Evolutionary conservation across 208 protist genomes (phyloP), one percentile per base, ranked within the genome.

Genomic region (Acanthamoeba culbertsoni): DNA sequence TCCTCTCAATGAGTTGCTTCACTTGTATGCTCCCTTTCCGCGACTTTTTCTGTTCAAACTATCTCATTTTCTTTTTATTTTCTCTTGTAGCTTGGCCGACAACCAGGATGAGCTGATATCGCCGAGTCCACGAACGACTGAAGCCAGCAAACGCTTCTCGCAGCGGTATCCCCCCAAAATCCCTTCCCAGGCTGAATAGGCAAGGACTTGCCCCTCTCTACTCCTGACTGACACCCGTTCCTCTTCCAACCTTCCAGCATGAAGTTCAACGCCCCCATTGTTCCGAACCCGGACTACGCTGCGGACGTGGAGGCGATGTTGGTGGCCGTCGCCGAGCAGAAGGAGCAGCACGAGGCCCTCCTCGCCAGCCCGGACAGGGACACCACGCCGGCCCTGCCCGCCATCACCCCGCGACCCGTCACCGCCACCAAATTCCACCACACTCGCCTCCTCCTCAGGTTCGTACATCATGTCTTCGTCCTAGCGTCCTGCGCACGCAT

Each of bases 341-440:
- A 40, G 42, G 55, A 91, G 40, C 35, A 62, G 84, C 53, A 71
- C 8, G 42, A 42, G 31, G 53, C 46, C 26, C 53, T 71, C 40
- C 35, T 62, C 4, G 14, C 84, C 7, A n/a, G n/a, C n/a, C 12
- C 53, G 37, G 28, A 23, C 40, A 1, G 26, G 23, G n/a, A 46
- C n/a, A 18, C 28, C 28, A 91, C 35, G 23, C 37, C 53, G 18
- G 84, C 84, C 20, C 59, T 91, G 37, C 84, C 84, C 28, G 16
- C 84, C 7, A 65, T 71, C 12, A 28, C 55, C n/a, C 31, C 53
- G 0, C 84, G 40, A 12, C 84, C 84, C 35, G 59, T 63, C 28
- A 91, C 84, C 7, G 53, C 84, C 12, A 93, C 88, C 63, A 93
- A 82, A 59, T 93, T 40, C 46, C 88, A 93, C 65, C 63, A 93